A percentile compares a stretch with the other conserved stretches of the same genome.
Conservation (phyloP, 495 filamentous ascomycete genomes). For the Aspergillus taichungensis region DNA sequence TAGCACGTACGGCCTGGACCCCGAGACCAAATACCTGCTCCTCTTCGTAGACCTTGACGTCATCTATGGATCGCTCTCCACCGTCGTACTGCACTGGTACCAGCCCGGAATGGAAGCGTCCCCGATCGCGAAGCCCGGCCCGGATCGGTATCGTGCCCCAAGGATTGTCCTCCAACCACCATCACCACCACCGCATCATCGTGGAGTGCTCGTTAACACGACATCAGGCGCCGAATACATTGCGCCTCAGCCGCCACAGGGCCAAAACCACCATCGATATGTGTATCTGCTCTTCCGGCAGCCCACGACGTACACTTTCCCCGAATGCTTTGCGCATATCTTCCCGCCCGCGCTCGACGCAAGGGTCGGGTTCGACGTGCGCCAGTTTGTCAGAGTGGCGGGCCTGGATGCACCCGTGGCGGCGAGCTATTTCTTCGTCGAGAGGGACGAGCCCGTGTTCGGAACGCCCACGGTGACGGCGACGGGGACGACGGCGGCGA, state of each 20-base stretch:
- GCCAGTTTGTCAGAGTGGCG: slow-evolving; percentile 20
- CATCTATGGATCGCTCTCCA: slow-evolving; percentile 13
- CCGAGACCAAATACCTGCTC: slow-evolving; percentile 14
- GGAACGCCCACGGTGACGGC: not conserved
- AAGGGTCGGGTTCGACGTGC: slow-evolving; percentile 25
- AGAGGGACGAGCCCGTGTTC: slow-evolving; percentile 8
- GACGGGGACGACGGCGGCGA: slow-evolving; percentile 19
- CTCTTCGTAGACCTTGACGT: slow-evolving; percentile 33
- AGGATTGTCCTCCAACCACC: not conserved
- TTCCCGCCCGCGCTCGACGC: slow-evolving; percentile 14
- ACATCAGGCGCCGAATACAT: slow-evolving; percentile 19
- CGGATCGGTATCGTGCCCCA: not conserved
- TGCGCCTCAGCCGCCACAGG: slow-evolving; percentile 24
- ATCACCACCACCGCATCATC: not conserved
- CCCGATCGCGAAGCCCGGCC: not conserved
- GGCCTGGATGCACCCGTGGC: slow-evolving; percentile 20
- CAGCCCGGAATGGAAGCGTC: slow-evolving; percentile 17
- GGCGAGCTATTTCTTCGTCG: slow-evolving; percentile 29
- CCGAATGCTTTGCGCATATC: slow-evolving; percentile 20
- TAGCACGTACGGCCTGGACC: slow-evolving; percentile 6
- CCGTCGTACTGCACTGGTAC: slow-evolving; percentile 32
- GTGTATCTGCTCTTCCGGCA: slow-evolving; percentile 31
- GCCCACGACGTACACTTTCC: slow-evolving; percentile 18
- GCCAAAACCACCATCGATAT: slow-evolving; percentile 26
- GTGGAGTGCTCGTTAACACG: not conserved